Base-by-base conservation (phyloP, 352 stramenopile genomes). In the Stephanocyclus meneghinianus region DNA sequence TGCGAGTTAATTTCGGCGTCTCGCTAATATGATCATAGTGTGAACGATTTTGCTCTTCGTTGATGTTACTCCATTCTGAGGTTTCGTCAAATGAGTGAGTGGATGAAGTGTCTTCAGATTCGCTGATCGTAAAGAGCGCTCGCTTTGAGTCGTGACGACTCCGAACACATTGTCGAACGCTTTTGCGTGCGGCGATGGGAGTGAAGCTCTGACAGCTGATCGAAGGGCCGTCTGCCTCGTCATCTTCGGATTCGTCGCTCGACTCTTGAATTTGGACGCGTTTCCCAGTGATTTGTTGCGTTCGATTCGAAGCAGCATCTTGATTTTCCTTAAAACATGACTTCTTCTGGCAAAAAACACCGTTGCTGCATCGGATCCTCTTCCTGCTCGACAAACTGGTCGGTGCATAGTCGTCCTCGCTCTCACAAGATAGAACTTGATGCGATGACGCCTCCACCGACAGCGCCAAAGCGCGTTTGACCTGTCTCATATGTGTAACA, bases 1-100 rank as follows among this genome's bases (percentile, higher is more conserved):
- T 68, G n/a, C 60, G 37, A 18, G 60, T 68, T 8, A 57, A 2
- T 50, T 42, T 45, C 15, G 60, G 60, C 16, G 60, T 68, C 9
- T 57, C 37, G 11, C 37, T 18, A 13, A 18, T 8, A 2, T 42
- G 55, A 29, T 42, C 44, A 16, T 32, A 32, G 2, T 51, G 57
- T 2, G 35, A 8, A 40, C 35, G 35, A 40, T 40, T 40, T 4
- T 0, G 35, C 35, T 4, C 4, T 40, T 40, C 7, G 35, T 40
- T 8, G 35, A 40, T 40, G 7, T 8, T 40, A 8, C 35, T 40
- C 35, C 35, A 40, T 9, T 40, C 35, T 0, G 35, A 40, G 0
- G 35, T 40, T 10, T 29, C 13, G 30, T 45, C 6, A 18, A 13
- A 63, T 8, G 26, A 63, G 1, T 32, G 32, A 65, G 35, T 40